Conservation (phyloP, 2,329 filamentous ascomycete species). For the Penicillium brasilianum region DNA sequence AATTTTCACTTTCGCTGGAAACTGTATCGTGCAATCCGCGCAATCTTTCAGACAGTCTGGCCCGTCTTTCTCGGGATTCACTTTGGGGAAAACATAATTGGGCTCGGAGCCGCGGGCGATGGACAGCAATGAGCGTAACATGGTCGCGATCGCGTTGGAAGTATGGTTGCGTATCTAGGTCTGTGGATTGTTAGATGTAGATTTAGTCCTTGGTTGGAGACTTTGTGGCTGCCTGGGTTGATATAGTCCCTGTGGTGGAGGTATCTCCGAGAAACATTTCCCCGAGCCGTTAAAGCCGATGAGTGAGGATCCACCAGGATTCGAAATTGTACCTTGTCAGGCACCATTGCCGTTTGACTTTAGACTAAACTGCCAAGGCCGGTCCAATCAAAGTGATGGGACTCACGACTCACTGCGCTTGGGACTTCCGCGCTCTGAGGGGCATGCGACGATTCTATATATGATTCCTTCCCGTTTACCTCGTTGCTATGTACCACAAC, state of each 20-base stretch:
- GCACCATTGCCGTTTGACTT: not conserved
- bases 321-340: not conserved
- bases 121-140: constrained; percentile 42
- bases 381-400: not conserved
- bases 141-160: not conserved
- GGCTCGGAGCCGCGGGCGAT: constrained; percentile 28
- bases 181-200: not conserved
- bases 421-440: not conserved
- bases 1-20: constrained; percentile 43
- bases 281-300: constrained; percentile 19
- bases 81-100: constrained; percentile 45
- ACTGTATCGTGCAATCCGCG: constrained; percentile 44
- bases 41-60: constrained; percentile 44
- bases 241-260: constrained; percentile 5
- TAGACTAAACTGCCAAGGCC: not conserved
- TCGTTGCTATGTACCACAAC: too few species aligned
- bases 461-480: too few species aligned
- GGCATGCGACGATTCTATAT: too few species aligned
- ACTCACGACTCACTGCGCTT: not conserved
- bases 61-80: constrained; percentile 40
- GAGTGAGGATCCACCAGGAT: not conserved
- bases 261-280: constrained; percentile 16
- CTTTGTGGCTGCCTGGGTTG: constrained; percentile 13
- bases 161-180: too few species aligned
- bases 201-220: not conserved